Base-by-base conservation (phyloP, 768 basidiomycete species). In the Hygrocybe punicea region DNA sequence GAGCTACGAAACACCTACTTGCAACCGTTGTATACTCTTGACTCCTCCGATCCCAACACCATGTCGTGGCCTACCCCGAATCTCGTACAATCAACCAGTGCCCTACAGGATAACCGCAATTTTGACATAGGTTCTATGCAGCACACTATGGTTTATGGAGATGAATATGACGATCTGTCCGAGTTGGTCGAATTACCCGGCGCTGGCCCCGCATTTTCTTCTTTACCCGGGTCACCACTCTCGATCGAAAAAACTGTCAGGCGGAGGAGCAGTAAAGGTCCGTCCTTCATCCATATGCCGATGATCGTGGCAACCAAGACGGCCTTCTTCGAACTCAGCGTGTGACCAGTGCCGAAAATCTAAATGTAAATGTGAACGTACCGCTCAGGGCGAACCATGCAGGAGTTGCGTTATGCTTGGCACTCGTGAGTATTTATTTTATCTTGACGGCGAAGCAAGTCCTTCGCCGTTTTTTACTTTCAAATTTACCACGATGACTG, bases 281-380 rank as follows among this genome's bases (percentile, higher is more conserved):
- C 19, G 72, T 70, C 40, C 47, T 17, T 33, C 17, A 37, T 21
- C 11, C 44, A 2, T 47, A 6, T 4, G 40, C 19, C 16, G 10
- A 19, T 16, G 6, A 47, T 23, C 21, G 7, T 23, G 5, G 4
- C n/a, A 17, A 23, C n/a, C 23, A 34, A 36, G 11, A 40, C n/a
- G 19, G 19, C 37, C 45, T 52, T 34, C 46, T 55, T 51, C 54
- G 51, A 57, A 40, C 49, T 35, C 53, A 88, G 90, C 91, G 21
- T 93, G 91, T 73, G 91, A 93, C 71, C 89, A 92, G 65, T 93
- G 91, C 69, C 82, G 91, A 55, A 93, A 93, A 71, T 88, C 85
- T 65, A 92, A 92, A 67, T 93, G 91, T 77, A 92, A 92, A 72
- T 93, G 91, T 70, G 91, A 92, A 71, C 84, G 88, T 35, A 59